These are phyloP conservation scores for Scleroderma citrinum DNA, from an alignment of 768 basidiomycete genomes.

Conservation along the genomic window DNA sequence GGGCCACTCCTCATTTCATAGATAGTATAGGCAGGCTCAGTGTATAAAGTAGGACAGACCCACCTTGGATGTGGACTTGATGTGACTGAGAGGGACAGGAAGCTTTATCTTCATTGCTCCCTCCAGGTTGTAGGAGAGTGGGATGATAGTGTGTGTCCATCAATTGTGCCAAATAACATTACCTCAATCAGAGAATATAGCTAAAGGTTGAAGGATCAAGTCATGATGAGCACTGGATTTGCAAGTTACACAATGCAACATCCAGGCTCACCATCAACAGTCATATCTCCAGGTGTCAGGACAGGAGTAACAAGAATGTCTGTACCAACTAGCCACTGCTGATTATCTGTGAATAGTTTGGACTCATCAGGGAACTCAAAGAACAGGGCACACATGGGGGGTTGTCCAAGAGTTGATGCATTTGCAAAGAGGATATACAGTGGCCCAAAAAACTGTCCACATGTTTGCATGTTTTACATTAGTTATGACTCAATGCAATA, in stretches of 20 bases:
- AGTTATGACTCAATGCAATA: too few relatives aligned
- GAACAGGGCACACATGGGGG: slow-evolving; percentile 70
- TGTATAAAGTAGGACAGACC: slow-evolving; percentile 58
- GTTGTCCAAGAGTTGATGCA: slow-evolving; percentile 56
- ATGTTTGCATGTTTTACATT: too few relatives aligned
- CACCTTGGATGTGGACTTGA: slow-evolving; percentile 75
- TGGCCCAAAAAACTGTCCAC: too few relatives aligned
- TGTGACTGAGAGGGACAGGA: slow-evolving; percentile 67
- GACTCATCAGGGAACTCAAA: slow-evolving; percentile 72
- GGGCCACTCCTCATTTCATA: slow-evolving; percentile 58
- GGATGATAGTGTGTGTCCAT: slow-evolving; percentile 57
- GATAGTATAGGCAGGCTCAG: slow-evolving; percentile 59
- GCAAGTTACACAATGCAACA: neutral
- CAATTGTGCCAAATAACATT: slow-evolving; percentile 63
- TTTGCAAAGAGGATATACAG: slow-evolving; percentile 71
- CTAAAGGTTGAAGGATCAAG: slow-evolving; percentile 26
- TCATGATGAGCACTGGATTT: neutral
- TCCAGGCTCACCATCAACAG: slow-evolving; percentile 49
- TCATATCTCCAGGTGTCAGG: slow-evolving; percentile 57
- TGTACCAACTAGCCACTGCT: slow-evolving; percentile 67
- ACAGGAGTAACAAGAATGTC: slow-evolving; percentile 77
- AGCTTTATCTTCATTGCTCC: slow-evolving; percentile 38
- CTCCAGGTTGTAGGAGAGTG: slow-evolving; percentile 30
- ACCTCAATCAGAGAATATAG: slow-evolving; percentile 60
- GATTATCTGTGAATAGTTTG: slow-evolving; percentile 53